Percentiles rank a stretch among this genome's conserved stretches.
These are phyloP conservation scores for Theobroma cacao DNA, from an alignment of 345 rosid genomes.

Conservation along the genomic window DNA sequence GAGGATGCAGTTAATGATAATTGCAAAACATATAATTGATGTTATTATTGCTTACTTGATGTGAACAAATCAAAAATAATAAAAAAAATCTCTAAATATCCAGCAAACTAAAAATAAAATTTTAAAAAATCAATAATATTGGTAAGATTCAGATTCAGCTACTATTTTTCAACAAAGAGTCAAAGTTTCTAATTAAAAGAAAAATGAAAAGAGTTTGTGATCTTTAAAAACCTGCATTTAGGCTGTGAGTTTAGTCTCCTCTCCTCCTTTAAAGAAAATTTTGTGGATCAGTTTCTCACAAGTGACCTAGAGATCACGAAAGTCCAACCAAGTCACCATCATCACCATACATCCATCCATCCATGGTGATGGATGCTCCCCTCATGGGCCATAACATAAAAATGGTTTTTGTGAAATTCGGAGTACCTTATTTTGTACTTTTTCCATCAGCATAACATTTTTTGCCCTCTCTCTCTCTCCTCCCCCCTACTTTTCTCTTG, in stretches of 20 bases:
- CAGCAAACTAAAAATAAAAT: no score
- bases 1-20: no score
- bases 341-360: neutral
- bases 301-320: neutral
- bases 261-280: constrained; percentile 17
- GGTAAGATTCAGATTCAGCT: no score
- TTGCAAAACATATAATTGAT: no score
- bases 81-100: no score
- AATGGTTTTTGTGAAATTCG: constrained; percentile 19
- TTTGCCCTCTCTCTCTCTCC: neutral
- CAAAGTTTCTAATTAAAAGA: no score
- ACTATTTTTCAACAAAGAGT: no score
- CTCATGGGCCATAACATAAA: neutral
- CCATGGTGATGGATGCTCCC: neutral
- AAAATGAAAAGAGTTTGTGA: no score
- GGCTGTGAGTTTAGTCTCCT: neutral
- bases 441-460: constrained; percentile 7
- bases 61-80: no score
- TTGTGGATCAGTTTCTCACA: constrained; percentile 19
- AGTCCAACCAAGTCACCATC: constrained; percentile 5
- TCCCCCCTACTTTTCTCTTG: neutral
- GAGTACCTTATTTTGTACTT: constrained; percentile 33
- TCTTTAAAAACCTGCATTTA: no score
- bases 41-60: no score
- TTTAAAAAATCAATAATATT: no score